Base-by-base conservation (phyloP, 352 stramenopile species). In the Pythium guiyangense region DNA sequence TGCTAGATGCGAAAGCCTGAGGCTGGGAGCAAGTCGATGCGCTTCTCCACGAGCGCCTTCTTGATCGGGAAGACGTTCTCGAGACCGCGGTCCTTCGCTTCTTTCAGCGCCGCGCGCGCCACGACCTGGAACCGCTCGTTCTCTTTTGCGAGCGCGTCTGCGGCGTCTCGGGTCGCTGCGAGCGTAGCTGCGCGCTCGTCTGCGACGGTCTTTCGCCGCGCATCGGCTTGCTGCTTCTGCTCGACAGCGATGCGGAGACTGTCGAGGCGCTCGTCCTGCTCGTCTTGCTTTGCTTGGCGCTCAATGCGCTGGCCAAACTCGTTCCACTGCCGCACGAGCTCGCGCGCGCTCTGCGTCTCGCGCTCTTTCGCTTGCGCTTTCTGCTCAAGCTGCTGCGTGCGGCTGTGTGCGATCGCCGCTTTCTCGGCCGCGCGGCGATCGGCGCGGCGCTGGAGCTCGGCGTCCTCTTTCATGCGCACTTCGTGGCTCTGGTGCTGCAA, bases 151-250 rank as follows among this genome's bases (percentile, higher is more conserved):
- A 88, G 60, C 22, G 60, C 57, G 9, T 53, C 46, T n/a, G 69
- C 69, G 15, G 77, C 62, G 6, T 71, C 66, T 20, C 64, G 43
- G 27, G 84, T 64, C 11, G 60, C 62, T 10, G 76, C 54, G 17
- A 86, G 52, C 34, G 54, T 52, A 11, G 64, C 60, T 1, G 61
- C 54, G 22, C 75, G 77, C 26, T 79, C 72, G 42, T 86, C 69
- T 60, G 64, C 62, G 6, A 71, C 62, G 26, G 63, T 76, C 31
- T 84, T 77, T 12, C 74, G 74, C 37, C 84, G 75, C 22, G 82
- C 79, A 49, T 92, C 77, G 14, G 80, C 78, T 49, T 92, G 82
- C 43, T 91, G 77, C 59, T 90, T 90, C 48, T 92, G 80, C 15
- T 74, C 63, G 9, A 86, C 73, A n/a, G 79, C 82, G 26, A 90